Percentiles rank a stretch among this genome's conserved stretches.
Conservation (phyloP, 129 eudicot species). For the Oenanthe sinensis region DNA sequence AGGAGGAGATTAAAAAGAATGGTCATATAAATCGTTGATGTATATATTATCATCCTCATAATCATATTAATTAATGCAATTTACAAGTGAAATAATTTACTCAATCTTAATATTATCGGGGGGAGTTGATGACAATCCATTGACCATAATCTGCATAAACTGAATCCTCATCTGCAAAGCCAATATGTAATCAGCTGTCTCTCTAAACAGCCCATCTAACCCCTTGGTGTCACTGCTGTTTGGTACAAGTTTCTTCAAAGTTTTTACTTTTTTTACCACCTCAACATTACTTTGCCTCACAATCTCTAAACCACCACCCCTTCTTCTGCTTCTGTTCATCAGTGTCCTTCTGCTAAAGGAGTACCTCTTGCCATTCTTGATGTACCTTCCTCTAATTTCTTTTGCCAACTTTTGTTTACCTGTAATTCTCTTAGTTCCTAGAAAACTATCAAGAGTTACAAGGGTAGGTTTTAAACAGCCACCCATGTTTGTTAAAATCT, state of each 20-base stretch:
- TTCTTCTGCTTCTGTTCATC: slow-evolving; percentile 11
- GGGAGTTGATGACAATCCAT: not conserved
- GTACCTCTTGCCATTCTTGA: slow-evolving; percentile 23
- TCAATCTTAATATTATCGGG: not conserved
- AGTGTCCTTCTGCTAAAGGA: not conserved
- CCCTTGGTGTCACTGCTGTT: slow-evolving; percentile 31
- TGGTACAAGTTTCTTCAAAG: slow-evolving; percentile 50
- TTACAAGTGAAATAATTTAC: not conserved
- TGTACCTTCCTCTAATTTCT: slow-evolving; percentile 17
- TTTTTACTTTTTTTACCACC: slow-evolving; percentile 41
- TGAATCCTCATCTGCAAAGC: slow-evolving; percentile 58
- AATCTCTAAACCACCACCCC: slow-evolving; percentile 3
- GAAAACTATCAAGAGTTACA: slow-evolving; percentile 13
- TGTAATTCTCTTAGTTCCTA: slow-evolving; percentile 17
- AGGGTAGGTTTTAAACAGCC: slow-evolving; percentile 21
- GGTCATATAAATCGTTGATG: not conserved
- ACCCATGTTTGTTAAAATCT: slow-evolving; percentile 17
- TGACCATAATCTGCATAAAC: slow-evolving; percentile 70
- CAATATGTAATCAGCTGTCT: slow-evolving; percentile 73
- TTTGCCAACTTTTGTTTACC: slow-evolving; percentile 6
- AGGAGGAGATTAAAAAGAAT: not conserved
- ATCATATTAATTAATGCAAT: too few relatives aligned
- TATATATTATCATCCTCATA: too few relatives aligned
- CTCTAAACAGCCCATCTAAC: slow-evolving; percentile 57
- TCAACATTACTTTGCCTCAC: slow-evolving; percentile 15